A percentile compares a stretch with the other conserved stretches of the same genome.
Evolutionary conservation across 2,329 filamentous ascomycete species (phyloP).

Genomic region (Botrytis paeoniae): DNA sequence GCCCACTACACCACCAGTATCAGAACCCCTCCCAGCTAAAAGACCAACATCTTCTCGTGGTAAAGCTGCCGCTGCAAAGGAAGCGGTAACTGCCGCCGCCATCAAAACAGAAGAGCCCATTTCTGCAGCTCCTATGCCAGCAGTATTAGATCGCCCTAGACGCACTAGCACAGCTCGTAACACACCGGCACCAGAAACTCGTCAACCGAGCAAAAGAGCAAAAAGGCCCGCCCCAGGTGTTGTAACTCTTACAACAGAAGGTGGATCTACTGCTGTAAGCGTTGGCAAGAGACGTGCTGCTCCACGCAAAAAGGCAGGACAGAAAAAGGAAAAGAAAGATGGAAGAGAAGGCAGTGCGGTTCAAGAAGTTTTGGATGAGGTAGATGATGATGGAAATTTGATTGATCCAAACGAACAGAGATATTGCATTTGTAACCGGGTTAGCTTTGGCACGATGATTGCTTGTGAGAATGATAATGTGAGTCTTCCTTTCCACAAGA

Average conservation of each 20-base stretch:
- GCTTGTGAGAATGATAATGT: slow-evolving; percentile 76
- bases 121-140: slow-evolving; percentile 20
- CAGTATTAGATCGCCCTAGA: slow-evolving; percentile 35
- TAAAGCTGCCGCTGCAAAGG: slow-evolving; percentile 32
- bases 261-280: slow-evolving; percentile 52
- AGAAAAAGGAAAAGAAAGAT: slow-evolving; percentile 42
- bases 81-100: slow-evolving; percentile 26
- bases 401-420: slow-evolving; percentile 73
- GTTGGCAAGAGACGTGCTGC: slow-evolving; percentile 70
- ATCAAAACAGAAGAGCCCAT: slow-evolving; percentile 31
- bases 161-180: slow-evolving; percentile 42
- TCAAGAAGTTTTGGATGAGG: slow-evolving; percentile 53
- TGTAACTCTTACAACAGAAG: slow-evolving; percentile 50
- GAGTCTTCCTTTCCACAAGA: slow-evolving; percentile 42
- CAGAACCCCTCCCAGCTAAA: slow-evolving; percentile 30
- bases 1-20: slow-evolving; percentile 16
- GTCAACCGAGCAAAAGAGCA: slow-evolving; percentile 53
- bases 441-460: slow-evolving; percentile 82
- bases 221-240: slow-evolving; percentile 72
- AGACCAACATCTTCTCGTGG: slow-evolving; percentile 37
- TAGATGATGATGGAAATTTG: slow-evolving; percentile 64
- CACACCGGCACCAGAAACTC: slow-evolving; percentile 42
- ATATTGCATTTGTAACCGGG: slow-evolving; percentile 76
- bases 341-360: slow-evolving; percentile 44
- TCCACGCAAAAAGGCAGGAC: slow-evolving; percentile 60